Evolutionary conservation across 2,329 filamentous ascomycete genomes (phyloP), one percentile per base, ranked within the genome.

Genomic region (Dactylellina sp.): DNA sequence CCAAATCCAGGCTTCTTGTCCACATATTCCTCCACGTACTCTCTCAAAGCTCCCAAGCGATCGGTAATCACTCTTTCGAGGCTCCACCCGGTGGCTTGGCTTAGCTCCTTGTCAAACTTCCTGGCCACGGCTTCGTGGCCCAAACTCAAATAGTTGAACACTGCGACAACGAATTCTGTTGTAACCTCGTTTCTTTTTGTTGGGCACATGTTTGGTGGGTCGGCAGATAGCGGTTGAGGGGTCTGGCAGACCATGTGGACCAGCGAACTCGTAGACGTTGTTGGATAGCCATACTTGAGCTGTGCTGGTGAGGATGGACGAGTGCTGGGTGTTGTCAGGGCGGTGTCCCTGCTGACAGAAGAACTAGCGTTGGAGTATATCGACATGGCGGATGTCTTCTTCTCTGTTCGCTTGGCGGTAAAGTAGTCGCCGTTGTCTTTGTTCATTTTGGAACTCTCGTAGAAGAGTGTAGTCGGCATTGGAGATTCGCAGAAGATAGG

Each of bases 11-110:
- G 77, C 63, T 77, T 78, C 42, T 71, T 68, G 9, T 70, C 74
- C 52, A 78, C 76, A 72, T 77, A 78, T 28, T 72, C 68, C 56
- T 78, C 76, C 32, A 77, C 75, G 56, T 78, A 78, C 49, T 77
- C 76, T 55, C 75, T 76, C 39, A 78, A 60, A 39, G 76, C 77
- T 6, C 68, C 75, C 25, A 66, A 68, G 32, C 77, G 72, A 32
- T 78, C 76, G 25, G 57, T 75, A 47, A 60, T 71, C 2, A 77
- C 77, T 60, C 75, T 52, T 20, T 75, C 76, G 18, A 76, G 55
- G 12, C 71, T 47, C 59, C 75, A 59, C 16, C 76, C 76, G 3
- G 77, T 78, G 61, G 66, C 77, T 32, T 75, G 46, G 16, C 70
- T 66, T 28, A 78, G 35, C 47, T 78, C 77, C 35, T 75, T 63